Conservation (phyloP, 371 early-diverging fungal species). For the Sanchytrium tribonematis region DNA sequence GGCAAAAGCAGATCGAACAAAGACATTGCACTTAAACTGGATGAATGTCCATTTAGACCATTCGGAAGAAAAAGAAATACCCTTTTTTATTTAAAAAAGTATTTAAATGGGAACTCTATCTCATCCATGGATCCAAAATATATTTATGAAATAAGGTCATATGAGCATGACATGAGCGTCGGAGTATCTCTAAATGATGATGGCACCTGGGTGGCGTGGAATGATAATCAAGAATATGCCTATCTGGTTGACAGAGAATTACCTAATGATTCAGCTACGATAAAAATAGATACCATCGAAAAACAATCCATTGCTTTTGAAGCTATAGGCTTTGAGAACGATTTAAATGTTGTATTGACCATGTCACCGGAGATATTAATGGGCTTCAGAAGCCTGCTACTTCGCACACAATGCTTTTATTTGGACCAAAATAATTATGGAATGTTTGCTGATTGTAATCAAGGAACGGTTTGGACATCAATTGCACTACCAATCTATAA, state of each 20-base stretch:
- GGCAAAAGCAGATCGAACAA: not conserved
- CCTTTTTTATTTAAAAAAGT: not conserved
- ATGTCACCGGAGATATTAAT: not conserved
- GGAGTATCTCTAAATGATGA: not conserved
- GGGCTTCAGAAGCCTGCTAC: not conserved
- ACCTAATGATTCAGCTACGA: not conserved
- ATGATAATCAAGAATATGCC: not conserved
- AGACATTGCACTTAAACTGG: not conserved
- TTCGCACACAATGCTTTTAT: not conserved
- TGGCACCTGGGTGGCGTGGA: not conserved
- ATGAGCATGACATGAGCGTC: not conserved
- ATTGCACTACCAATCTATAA: not conserved
- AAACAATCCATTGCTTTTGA: not conserved
- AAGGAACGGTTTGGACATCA: not conserved
- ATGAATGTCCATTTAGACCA: not conserved
- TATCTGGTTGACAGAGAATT: not conserved
- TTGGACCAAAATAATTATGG: not conserved
- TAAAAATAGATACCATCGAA: not conserved
- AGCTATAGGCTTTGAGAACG: not conserved
- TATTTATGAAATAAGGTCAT: not conserved
- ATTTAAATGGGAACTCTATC: not conserved
- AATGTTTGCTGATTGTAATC: not conserved
- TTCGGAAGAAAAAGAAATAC: not conserved
- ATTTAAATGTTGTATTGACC: not conserved
- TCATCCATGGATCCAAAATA: not conserved